These are phyloP conservation scores for Sclerotinia sclerotiorum DNA, from an alignment of 2,329 filamentous ascomycete genomes.

Conservation along the genomic window DNA sequence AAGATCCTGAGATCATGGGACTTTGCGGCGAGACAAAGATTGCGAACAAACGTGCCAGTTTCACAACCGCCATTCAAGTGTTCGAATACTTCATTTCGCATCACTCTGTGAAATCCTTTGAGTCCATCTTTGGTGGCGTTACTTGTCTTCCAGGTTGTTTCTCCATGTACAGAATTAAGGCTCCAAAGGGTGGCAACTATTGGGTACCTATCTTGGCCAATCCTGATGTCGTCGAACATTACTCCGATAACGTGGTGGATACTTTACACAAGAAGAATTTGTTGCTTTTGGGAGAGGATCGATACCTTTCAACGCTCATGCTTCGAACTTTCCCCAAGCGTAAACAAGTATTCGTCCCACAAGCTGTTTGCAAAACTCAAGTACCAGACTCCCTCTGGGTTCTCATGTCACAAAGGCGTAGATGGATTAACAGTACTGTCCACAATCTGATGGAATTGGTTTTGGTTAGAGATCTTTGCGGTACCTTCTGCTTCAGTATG, in stretches of 20 bases:
- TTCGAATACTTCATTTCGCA: conserved; percentile 99
- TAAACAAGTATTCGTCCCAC: conserved; percentile 97
- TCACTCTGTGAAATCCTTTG: conserved; percentile 94
- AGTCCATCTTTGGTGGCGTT: conserved; percentile 97
- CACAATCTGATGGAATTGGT: conserved; percentile 98
- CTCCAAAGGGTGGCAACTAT: conserved; percentile 97
- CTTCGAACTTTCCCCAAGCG: conserved; percentile 97
- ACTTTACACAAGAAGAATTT: conserved; percentile 98
- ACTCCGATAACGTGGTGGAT: conserved; percentile 98
- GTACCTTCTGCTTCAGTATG: conserved; percentile 99
- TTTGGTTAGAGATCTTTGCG: conserved; percentile 91
- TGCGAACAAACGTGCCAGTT: conserved; percentile 92
- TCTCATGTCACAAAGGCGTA: conserved; percentile 86
- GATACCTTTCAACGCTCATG: conserved; percentile 96
- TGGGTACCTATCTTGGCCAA: conserved; percentile 99
- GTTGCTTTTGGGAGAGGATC: conserved; percentile 87
- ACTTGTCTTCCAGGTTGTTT: conserved; percentile 98
- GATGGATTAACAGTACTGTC: conserved; percentile 99
- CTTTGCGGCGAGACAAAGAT: conserved; percentile 99
- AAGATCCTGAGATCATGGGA: conserved; percentile 98
- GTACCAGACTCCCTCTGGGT: conserved; percentile 93
- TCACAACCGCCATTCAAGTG: conserved; percentile 97
- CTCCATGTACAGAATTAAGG: conserved; percentile 99
- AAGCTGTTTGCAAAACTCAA: conserved; percentile 97
- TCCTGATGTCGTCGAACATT: conserved; percentile 97